Evolutionary conservation across 768 basidiomycete species (phyloP).

Genomic region (Podaxis pistillaris): DNA sequence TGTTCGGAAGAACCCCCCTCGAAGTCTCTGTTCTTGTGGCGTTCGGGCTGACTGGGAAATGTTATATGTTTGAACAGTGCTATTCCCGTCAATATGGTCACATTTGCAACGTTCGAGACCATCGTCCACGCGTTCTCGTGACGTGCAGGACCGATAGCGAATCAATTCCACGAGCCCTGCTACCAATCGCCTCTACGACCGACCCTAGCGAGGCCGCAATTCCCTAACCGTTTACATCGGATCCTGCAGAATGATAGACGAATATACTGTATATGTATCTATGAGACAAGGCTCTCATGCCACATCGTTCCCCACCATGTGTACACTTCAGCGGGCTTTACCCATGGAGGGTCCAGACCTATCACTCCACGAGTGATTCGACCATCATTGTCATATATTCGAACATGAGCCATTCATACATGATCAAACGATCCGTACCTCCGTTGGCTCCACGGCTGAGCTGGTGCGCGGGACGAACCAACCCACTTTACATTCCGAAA

Average conservation of each 20-base stretch:
- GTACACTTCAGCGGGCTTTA: background rate
- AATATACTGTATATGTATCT: background rate
- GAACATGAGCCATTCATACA: constrained; percentile 6
- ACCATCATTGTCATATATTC: background rate
- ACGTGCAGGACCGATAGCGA: background rate
- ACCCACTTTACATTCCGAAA: background rate
- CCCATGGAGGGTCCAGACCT: constrained; percentile 1
- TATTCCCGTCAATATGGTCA: constrained; percentile 86
- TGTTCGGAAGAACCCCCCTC: background rate
- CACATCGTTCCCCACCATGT: background rate
- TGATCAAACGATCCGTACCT: background rate
- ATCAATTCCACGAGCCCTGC: background rate
- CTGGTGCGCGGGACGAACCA: constrained; percentile 6
- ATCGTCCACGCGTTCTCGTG: constrained; percentile 41
- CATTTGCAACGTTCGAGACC: constrained; percentile 71
- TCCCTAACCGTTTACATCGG: background rate
- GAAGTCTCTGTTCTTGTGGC: background rate
- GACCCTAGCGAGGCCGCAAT: background rate
- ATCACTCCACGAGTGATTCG: background rate
- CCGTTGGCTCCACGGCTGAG: constrained; percentile 6
- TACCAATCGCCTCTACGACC: constrained; percentile 18
- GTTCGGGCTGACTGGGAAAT: background rate
- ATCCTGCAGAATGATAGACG: background rate
- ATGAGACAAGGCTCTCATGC: constrained; percentile 2
- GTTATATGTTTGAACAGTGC: constrained; percentile 41